Base-by-base conservation (phyloP, 2,329 filamentous ascomycete genomes). In the Blastomyces percursus region DNA sequence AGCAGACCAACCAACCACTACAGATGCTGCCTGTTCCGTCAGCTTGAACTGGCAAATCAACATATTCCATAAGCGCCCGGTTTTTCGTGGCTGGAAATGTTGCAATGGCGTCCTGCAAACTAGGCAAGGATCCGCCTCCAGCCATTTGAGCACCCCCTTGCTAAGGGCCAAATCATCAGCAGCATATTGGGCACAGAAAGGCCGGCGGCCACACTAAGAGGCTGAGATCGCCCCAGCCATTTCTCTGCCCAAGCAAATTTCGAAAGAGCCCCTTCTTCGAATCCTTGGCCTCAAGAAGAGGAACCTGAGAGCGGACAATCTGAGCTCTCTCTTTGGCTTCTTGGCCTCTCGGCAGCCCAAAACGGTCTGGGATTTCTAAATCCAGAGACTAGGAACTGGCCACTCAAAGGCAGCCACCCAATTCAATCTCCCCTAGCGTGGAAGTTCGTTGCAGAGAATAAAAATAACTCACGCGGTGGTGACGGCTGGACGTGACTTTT, bases 401-500 rank as follows among this genome's bases (percentile, higher is more conserved):
- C 57, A 48, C 57, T 59, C 40, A 59, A 27, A 38, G 27, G 40
- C 42, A 12, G 5, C 24, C 38, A n/a, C 46, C 32, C 19, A 7
- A n/a, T 14, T 59, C 5, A 35, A 40, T 21, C 21, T 7, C 8
- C 7, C 19, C 42, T 48, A 59, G 57, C 57, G 57, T 38, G 57
- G 42, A 48, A 35, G 27, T 59, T 32, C 42, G 42, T 27, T 59
- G 57, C 57, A 59, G 57, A 59, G 42, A 38, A 59, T 59, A 59
- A 59, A 59, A 59, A 59, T 59, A 59, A 32, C 57, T 48, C 42
- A 27, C 38, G 40, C 35, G 14, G 56, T 46, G 46, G 27, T 19
- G 40, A 58, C 24, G 38, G 24, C 9, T 16, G 38, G 38, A 40
- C n/a, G 32, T 48, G 40, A 57, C 8, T 38, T 32, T 48, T 27